Evolutionary conservation across 2,329 filamentous ascomycete species (phyloP).

Genomic region (Talaromyces sp.): DNA sequence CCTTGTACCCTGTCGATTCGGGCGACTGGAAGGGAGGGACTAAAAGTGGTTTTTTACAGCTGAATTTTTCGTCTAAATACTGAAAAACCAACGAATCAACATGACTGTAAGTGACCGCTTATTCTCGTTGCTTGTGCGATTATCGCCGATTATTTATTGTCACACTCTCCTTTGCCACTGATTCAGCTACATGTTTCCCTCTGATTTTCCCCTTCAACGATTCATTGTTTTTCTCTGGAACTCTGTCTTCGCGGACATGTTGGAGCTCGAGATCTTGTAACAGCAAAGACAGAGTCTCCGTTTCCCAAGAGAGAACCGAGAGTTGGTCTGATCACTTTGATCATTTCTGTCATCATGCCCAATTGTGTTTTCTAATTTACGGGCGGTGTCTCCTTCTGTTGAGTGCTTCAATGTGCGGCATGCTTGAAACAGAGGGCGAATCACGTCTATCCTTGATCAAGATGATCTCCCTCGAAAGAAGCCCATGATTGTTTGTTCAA

Average conservation of each 20-base stretch:
- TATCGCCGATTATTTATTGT: not conserved
- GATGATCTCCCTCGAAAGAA: not conserved
- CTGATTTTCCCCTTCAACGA: not conserved
- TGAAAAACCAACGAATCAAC: conserved; percentile 5
- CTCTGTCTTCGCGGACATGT: not conserved
- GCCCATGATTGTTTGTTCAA: not conserved
- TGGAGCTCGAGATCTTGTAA: not conserved
- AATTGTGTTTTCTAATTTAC: not conserved
- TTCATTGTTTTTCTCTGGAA: not conserved
- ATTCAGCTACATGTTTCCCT: not conserved
- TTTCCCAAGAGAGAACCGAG: not conserved
- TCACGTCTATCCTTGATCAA: not conserved
- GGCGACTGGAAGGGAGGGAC: conserved; percentile 8
- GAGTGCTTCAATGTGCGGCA: not conserved
- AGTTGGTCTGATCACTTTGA: not conserved
- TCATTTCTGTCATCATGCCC: not conserved
- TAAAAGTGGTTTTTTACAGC: not conserved
- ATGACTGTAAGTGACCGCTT: conserved; percentile 19
- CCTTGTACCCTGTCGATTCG: conserved; percentile 17
- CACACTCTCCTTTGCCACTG: not conserved
- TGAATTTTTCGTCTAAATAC: not conserved
- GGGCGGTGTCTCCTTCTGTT: not conserved
- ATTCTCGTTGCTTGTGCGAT: not conserved
- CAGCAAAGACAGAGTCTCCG: not conserved
- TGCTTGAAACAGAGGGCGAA: not conserved